Conservation (phyloP, 75 land plant genomes). For the Sequoia sempervirens region DNA sequence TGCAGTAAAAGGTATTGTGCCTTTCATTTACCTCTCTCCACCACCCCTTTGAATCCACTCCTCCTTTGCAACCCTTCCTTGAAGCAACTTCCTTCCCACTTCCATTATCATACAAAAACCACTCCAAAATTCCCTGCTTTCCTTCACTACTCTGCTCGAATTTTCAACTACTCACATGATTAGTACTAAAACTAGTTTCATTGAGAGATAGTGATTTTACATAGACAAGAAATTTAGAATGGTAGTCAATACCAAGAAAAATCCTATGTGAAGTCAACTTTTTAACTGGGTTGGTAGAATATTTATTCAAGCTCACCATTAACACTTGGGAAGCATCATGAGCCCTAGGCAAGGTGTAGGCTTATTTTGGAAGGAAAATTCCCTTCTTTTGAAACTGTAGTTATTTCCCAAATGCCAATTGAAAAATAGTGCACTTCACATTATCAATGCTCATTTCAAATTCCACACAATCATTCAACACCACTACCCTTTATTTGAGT, state of each 20-base stretch:
- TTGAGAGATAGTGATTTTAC: slow-evolving; percentile 20
- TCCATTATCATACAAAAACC: slow-evolving; percentile 23
- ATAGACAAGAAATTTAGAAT: slow-evolving; percentile 11
- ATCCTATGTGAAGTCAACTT: slow-evolving; percentile 22
- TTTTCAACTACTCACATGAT: slow-evolving; percentile 31
- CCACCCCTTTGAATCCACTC: neutral
- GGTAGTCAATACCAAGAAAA: slow-evolving; percentile 26
- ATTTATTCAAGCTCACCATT: slow-evolving; percentile 40
- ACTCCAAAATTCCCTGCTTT: slow-evolving; percentile 34
- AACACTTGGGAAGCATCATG: slow-evolving; percentile 29
- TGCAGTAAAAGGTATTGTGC: slow-evolving; percentile 14
- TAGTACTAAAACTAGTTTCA: neutral
- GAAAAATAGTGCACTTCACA: slow-evolving; percentile 31
- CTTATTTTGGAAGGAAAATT: slow-evolving; percentile 39
- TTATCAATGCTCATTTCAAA: slow-evolving; percentile 44
- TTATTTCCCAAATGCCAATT: slow-evolving; percentile 20
- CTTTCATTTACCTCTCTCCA: slow-evolving; percentile 33
- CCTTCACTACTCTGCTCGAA: slow-evolving; percentile 64
- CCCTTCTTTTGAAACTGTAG: slow-evolving; percentile 16
- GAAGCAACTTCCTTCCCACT: slow-evolving; percentile 44
- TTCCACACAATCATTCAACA: slow-evolving; percentile 24
- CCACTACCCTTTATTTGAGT: neutral
- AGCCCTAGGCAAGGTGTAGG: slow-evolving; percentile 39
- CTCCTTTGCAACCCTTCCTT: slow-evolving; percentile 9
- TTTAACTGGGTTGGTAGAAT: slow-evolving; percentile 26